Evolutionary conservation across 805 yeast genomes (phyloP), one percentile per base, ranked within the genome.

Genomic region (Myxozyma geophila): DNA sequence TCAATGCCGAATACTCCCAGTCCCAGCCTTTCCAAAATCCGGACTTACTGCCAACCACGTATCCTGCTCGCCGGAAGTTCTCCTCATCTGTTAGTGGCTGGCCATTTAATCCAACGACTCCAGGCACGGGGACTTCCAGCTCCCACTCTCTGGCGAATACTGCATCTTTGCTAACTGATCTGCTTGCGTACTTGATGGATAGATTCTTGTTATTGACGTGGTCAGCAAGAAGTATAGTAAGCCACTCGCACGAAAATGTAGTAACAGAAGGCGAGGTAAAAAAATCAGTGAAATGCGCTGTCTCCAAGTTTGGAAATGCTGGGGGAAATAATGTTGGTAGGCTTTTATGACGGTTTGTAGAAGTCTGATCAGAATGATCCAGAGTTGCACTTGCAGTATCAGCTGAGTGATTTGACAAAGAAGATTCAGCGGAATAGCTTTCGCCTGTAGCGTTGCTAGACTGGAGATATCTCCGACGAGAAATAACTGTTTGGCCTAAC

Each of bases 121-220:
- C 58, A 9, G 54, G 49, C 9, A 36, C 44, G 4, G 35, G 33
- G 36, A 39, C 55, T 35, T 52, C 28, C 4, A 65, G 39, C n/a
- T 67, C 68, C 68, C 68, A 65, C 39, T 57, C 68, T 2, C 62
- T 51, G 7, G 63, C 68, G 40, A 65, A 65, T 6, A 62, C 58
- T 15, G 60, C 63, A 41, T 62, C 68, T 43, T 63, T 65, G 35
- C 61, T 54, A 5, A 64, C 63, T 2, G 62, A 47, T 23, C 66
- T 47, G 19, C 58, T 59, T 12, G 68, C 57, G 35, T 65, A 65
- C 23, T 39, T 58, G 13, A 65, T 49, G 9, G 44, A 64, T 7
- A 65, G 51, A 12, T 43, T 37, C 17, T 17, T 21, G 49, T 58
- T 63, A 12, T 23, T 7, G 8, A 35, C 39, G 49, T 65, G 68